Evolutionary conservation across 2,329 filamentous ascomycete species (phyloP), one percentile per base, ranked within the genome.

Genomic region (Penicillium sp.): DNA sequence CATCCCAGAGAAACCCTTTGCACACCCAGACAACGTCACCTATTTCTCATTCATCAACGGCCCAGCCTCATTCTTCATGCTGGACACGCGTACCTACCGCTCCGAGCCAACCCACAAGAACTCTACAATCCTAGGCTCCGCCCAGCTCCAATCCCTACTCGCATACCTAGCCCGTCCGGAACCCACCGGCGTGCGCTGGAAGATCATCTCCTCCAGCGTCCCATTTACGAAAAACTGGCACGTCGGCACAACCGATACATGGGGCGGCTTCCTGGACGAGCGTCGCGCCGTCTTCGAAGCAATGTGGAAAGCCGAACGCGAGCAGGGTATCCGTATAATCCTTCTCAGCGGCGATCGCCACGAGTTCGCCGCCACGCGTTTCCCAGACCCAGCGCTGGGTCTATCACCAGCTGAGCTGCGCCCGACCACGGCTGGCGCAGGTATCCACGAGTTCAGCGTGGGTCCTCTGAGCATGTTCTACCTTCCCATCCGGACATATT

Each of bases 181-280:
- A 52, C 85, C 87, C 0, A 73, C 74, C 24, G 88, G 89, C 1
- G 84, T 96, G 0, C 84, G 85, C 61, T 98, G 93, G 91, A 97
- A 97, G 72, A 83, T 98, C 59, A 75, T 98, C 41, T 84, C 90
- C 14, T 90, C 87, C 31, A 90, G 87, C 14, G 86, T 97, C 4
- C 93, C 93, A 0, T 95, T 98, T 65, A 97, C 93, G 6, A 95
- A 95, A 72, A 98, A 98, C 68, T 98, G 93, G 91, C 85, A 82
- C 20, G 81, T 95, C 54, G 91, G 93, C 54, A 82, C 82, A 2
- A 77, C 84, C 51, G 93, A 98, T 64, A 97, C 93, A 0, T 98
- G 93, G 93, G 89, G 88, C 38, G 91, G 91, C 0, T 96, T 95
- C 67, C 76, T 96, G 1, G 72, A 77, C 40, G 93, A 98, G 73